Evolutionary conservation across 2,329 filamentous ascomycete genomes (phyloP).

Genomic region (Sphaerulina populicola): DNA sequence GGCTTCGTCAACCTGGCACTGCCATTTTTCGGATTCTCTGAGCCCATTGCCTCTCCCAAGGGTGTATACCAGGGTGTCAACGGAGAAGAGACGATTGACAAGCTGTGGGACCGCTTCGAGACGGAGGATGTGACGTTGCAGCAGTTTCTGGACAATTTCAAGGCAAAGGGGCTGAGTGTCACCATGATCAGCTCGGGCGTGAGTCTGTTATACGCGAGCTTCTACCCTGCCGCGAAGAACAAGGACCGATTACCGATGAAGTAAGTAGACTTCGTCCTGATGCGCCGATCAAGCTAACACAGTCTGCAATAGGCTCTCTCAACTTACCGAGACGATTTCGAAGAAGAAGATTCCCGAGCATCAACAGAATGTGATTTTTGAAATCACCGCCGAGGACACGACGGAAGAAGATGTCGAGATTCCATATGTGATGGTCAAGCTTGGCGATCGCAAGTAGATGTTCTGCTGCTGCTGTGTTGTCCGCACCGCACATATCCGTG

Average conservation of each 20-base stretch:
- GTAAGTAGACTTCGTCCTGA: constrained; percentile 41
- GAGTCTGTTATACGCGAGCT: constrained; percentile 85
- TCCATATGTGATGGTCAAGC: constrained; percentile 87
- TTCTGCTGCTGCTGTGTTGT: too few relatives aligned
- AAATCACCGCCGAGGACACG: constrained; percentile 84
- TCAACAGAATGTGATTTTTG: constrained; percentile 92
- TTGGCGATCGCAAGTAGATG: constrained; percentile 39
- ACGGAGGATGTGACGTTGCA: constrained; percentile 73
- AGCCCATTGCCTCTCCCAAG: constrained; percentile 90
- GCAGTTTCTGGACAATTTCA: constrained; percentile 76
- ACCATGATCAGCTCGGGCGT: constrained; percentile 97
- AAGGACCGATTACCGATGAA: constrained; percentile 70
- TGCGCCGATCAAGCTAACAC: constrained; percentile 17
- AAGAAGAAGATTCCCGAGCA: constrained; percentile 87
- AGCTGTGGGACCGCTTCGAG: constrained; percentile 97
- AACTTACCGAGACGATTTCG: constrained; percentile 78
- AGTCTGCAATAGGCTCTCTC: constrained; percentile 58
- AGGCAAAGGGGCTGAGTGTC: constrained; percentile 68
- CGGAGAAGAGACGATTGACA: constrained; percentile 77
- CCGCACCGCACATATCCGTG: too few relatives aligned
- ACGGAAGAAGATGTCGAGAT: constrained; percentile 92
- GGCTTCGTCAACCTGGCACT: constrained; percentile 94
- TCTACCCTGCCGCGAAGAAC: constrained; percentile 74
- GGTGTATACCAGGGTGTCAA: constrained; percentile 74
- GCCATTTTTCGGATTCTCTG: constrained; percentile 96